Base-by-base conservation (phyloP, 768 basidiomycete species). In the Cubamyces lactineus region DNA sequence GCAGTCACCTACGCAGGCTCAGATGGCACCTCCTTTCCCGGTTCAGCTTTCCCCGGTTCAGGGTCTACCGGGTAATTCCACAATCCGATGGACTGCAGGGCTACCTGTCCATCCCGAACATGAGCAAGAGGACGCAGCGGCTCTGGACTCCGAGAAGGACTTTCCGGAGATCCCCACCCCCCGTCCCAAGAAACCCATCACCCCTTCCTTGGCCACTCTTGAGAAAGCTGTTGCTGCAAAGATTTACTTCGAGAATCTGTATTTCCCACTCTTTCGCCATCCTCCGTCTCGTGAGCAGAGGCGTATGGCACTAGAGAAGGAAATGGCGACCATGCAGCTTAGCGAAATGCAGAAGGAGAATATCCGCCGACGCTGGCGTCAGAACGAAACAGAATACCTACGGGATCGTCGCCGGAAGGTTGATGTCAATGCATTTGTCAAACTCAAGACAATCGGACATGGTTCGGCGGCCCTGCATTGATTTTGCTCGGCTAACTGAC, bases 401-500 rank as follows among this genome's bases (percentile, higher is more conserved):
- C 86, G 96, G 53, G 93, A 94, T 67, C 81, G 86, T 61, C 82
- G 96, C 69, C 82, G 82, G 52, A 92, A 90, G 75, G 89, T 98
- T 23, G 88, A 91, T 69, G 88, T 85, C 51, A 90, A 85, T 68
- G 90, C 89, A 28, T 98, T 98, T 76, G 81, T 86, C 67, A 91
- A 90, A 75, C 82, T 98, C 65, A 92, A 96, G 81, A 94, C 92
- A 51, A 96, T 97, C 71, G 95, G 96, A 39, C 94, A 97, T 74
- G 95, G 94, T 93, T 68, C 67, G 73, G 50, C 54, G 53, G 42
- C 55, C 41, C 66, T 23, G n/a, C n/a, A 57, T 56, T 26, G 43
- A 74, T 69, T 63, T 60, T 72, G 56, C 62, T 55, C 53, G 68
- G 59, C 43, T 57, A 49, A 56, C 45, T 43, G 43, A 52, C 16